Evolutionary conservation across 306 rosid species (phyloP).

Genomic region (Begonia masoniana): DNA sequence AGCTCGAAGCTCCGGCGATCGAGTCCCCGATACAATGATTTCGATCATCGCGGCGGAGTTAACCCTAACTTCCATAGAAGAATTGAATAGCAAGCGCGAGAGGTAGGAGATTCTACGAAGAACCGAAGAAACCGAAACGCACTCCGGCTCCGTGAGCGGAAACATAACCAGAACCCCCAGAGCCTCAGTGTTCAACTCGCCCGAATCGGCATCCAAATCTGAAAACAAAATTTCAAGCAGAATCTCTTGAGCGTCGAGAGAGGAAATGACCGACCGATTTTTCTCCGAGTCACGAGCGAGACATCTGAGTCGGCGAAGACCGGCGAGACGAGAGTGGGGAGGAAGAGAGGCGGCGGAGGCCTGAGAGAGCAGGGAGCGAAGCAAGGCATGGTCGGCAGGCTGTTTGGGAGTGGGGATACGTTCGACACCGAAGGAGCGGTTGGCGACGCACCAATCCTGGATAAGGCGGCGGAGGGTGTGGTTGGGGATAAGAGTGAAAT

Average conservation of each 20-base stretch:
- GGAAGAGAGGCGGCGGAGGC: constrained; percentile 32
- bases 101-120: constrained; percentile 26
- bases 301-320: constrained; percentile 53
- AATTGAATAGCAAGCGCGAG: constrained; percentile 27
- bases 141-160: constrained; percentile 50
- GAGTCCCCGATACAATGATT: constrained; percentile 49
- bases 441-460: constrained; percentile 95
- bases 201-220: constrained; percentile 13
- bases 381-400: constrained; percentile 60
- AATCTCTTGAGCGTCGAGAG: constrained; percentile 32
- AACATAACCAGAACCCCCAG: constrained; percentile 53
- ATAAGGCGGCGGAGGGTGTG: constrained; percentile 87
- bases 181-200: constrained; percentile 48
- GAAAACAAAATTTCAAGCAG: constrained; percentile 29
- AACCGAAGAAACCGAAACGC: constrained; percentile 36
- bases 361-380: constrained; percentile 52
- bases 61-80: constrained; percentile 45
- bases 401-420: constrained; percentile 95
- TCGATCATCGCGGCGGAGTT: constrained; percentile 76
- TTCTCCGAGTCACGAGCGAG: constrained; percentile 84
- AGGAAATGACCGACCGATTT: constrained; percentile 59
- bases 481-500: constrained; percentile 75
- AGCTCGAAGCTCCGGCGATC: constrained; percentile 50
- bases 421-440: constrained; percentile 69
- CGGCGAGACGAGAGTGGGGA: constrained; percentile 27